Conservation (phyloP, 345 rosid species). For the Lepidium africanum region DNA sequence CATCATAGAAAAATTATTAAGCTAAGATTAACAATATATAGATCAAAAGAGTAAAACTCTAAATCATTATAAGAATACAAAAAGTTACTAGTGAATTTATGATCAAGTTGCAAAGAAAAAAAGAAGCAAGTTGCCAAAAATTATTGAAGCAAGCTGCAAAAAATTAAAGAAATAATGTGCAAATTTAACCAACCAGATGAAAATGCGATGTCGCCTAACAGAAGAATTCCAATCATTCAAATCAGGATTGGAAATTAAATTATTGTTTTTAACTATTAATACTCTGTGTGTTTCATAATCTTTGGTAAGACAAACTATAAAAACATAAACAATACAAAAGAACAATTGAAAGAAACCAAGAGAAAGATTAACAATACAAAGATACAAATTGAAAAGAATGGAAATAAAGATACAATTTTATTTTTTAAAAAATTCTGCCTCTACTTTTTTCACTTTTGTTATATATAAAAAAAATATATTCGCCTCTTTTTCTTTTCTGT, state of each 20-base stretch:
- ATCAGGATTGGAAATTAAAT: constrained; percentile 1
- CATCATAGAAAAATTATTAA: not conserved
- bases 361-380: not conserved
- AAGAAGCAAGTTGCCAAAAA: not conserved
- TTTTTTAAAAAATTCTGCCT: not conserved
- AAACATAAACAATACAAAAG: not conserved
- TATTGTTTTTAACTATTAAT: not conserved
- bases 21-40: not conserved
- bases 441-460: not conserved
- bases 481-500: not conserved
- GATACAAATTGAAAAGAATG: no score
- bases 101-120: not conserved
- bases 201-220: constrained; percentile 15
- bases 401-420: not conserved
- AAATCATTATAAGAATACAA: not conserved
- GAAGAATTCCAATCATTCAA: not conserved
- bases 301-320: constrained; percentile 3
- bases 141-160: not conserved
- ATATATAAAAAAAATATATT: not conserved
- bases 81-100: not conserved
- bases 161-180: not conserved
- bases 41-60: not conserved
- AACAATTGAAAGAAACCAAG: not conserved
- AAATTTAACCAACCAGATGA: constrained; percentile 13
- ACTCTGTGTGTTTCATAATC: not conserved